Evolutionary conservation across 225 moss, liverwort and hornwort species (phyloP).

Genomic region (Ulota crispa): DNA sequence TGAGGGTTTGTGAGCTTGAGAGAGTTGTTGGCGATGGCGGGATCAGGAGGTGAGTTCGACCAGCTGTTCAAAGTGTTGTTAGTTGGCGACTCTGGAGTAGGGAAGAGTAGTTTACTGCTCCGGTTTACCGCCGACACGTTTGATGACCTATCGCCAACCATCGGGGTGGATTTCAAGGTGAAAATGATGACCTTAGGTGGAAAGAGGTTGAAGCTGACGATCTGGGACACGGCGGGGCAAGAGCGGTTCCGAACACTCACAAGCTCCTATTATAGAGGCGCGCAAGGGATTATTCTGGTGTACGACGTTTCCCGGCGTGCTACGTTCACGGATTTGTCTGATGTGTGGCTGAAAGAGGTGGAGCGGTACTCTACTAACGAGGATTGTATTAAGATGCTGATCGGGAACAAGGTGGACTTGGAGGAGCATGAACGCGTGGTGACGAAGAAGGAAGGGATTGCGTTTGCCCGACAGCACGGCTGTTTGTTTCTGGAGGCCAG

Average conservation of each 20-base stretch:
- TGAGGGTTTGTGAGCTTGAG: not conserved
- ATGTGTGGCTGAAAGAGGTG: constrained; percentile 96
- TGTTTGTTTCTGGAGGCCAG: constrained; percentile 94
- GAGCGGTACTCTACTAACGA: constrained; percentile 88
- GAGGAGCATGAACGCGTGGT: constrained; percentile 94
- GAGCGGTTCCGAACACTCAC: constrained; percentile 94
- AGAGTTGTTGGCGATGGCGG: constrained; percentile 41
- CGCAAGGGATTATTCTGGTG: constrained; percentile 87
- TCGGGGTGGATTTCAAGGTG: constrained; percentile 97
- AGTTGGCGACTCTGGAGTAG: constrained; percentile 92
- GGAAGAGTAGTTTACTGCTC: constrained; percentile 82
- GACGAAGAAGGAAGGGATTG: constrained; percentile 93
- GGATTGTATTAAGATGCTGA: constrained; percentile 96
- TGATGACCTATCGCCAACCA: constrained; percentile 92
- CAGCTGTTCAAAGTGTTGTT: constrained; percentile 88
- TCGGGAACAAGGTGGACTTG: constrained; percentile 93
- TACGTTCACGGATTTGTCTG: constrained; percentile 89
- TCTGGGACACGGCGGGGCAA: constrained; percentile 99
- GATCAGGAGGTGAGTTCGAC: constrained; percentile 69
- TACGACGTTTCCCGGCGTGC: constrained; percentile 93
- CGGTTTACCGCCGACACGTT: constrained; percentile 93
- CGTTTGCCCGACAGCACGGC: constrained; percentile 90
- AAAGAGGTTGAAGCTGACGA: constrained; percentile 86
- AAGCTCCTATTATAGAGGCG: constrained; percentile 87
- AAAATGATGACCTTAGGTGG: constrained; percentile 87